Conservation (phyloP, 176 grass and related monocot genomes). For the Oryza meyeriana region DNA sequence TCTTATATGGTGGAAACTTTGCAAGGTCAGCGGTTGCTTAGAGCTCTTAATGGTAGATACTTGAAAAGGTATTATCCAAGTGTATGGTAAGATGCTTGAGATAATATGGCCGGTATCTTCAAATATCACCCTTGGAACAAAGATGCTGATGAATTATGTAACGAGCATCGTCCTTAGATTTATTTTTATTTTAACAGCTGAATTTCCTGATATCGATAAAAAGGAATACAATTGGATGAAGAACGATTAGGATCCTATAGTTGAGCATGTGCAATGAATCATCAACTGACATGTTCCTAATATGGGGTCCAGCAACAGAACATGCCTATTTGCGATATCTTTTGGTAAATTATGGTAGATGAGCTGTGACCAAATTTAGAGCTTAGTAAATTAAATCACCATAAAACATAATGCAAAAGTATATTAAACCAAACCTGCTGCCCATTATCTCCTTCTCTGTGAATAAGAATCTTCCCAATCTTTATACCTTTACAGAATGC, state of each 20-base stretch:
- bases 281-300: constrained; percentile 83
- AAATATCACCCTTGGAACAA: no score
- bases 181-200: no score
- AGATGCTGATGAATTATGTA: no score
- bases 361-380: constrained; percentile 55
- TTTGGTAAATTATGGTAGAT: constrained; percentile 94
- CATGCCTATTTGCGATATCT: constrained; percentile 90
- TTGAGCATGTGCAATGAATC: neutral
- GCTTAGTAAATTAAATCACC: constrained; percentile 26
- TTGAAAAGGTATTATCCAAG: no score
- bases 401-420: constrained; percentile 29
- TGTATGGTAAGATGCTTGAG: no score
- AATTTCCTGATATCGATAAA: constrained; percentile 63
- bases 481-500: constrained; percentile 93
- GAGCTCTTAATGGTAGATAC: no score
- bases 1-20: no score
- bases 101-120: no score
- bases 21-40: no score
- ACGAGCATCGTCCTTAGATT: no score
- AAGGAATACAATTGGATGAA: neutral
- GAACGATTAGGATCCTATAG: neutral
- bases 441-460: constrained; percentile 79
- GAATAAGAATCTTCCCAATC: constrained; percentile 94
- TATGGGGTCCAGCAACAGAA: constrained; percentile 95
- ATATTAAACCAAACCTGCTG: constrained; percentile 71